Percentiles rank a stretch among this genome's conserved stretches.
These are phyloP conservation scores for Teratosphaeria nubilosa DNA, from an alignment of 2,329 filamentous ascomycete genomes.

Conservation along the genomic window DNA sequence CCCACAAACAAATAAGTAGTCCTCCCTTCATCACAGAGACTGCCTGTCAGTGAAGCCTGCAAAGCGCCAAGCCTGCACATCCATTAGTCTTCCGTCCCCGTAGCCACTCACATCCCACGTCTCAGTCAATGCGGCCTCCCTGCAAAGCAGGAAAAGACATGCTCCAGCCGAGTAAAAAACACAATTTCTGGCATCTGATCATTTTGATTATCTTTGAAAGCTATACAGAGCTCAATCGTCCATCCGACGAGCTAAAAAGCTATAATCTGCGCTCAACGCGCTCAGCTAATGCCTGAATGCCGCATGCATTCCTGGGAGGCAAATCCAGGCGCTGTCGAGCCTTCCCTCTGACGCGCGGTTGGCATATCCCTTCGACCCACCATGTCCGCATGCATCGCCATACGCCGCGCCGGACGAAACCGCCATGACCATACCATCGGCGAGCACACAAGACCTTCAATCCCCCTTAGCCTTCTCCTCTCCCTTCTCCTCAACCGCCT, in stretches of 20 bases:
- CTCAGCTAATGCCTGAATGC: not conserved
- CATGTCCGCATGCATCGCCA: not conserved
- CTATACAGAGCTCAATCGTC: not conserved
- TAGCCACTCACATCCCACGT: no score
- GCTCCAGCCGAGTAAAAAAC: no score
- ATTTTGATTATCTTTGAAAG: not conserved
- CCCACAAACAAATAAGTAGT: no score
- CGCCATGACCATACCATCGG: not conserved
- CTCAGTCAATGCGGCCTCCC: no score
- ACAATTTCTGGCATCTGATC: not conserved
- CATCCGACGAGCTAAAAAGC: not conserved
- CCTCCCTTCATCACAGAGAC: no score
- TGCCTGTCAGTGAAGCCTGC: no score
- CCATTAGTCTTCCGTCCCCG: no score
- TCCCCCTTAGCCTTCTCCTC: conserved; percentile 38
- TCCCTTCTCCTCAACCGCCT: conserved; percentile 50
- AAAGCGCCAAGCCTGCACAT: no score
- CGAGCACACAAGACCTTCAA: not conserved
- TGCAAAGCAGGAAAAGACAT: no score
- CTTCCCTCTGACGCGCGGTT: not conserved
- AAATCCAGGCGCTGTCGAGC: not conserved
- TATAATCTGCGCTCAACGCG: not conserved
- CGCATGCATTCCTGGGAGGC: not conserved
- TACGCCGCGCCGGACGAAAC: no score
- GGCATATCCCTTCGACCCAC: not conserved